A percentile compares a stretch with the other conserved stretches of the same genome.
Evolutionary conservation across 1,284 basidiomycete species (phyloP).

Genomic region (Trichosporon faecale): DNA sequence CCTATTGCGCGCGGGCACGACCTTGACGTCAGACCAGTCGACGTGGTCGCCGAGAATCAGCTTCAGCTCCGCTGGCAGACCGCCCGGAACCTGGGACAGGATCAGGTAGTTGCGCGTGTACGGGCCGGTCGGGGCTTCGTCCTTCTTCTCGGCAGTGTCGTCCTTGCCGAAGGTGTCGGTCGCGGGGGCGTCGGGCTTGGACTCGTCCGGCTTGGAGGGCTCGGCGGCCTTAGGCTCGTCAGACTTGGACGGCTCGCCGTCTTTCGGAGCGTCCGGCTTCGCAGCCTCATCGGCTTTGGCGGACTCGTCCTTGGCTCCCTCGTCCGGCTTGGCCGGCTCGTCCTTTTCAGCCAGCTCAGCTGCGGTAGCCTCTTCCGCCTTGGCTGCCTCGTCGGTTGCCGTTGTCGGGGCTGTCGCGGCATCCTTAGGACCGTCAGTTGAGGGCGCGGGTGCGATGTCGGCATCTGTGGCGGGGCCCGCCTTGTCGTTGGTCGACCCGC

Average conservation of each 20-base stretch:
- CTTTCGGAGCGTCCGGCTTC: not conserved
- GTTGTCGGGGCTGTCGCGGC: not conserved
- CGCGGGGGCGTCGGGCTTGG: not conserved
- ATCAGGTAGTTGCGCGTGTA: constrained; percentile 53
- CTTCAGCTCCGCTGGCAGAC: constrained; percentile 51
- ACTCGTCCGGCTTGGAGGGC: not conserved
- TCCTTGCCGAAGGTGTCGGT: not conserved
- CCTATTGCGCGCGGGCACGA: constrained; percentile 51
- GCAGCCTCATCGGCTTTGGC: not conserved
- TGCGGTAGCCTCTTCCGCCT: not conserved
- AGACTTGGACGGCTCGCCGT: not conserved
- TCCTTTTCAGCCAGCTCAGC: not conserved
- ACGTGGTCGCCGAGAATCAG: constrained; percentile 54
- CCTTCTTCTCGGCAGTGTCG: not conserved
- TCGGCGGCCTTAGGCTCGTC: not conserved
- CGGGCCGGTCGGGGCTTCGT: constrained; percentile 23
- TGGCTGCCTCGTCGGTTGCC: not conserved
- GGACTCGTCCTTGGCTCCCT: not conserved
- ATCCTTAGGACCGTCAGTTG: not conserved
- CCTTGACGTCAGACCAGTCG: constrained; percentile 50
- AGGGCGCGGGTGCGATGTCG: not conserved
- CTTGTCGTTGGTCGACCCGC: not conserved
- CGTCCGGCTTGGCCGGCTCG: not conserved
- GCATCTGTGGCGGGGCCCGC: not conserved
- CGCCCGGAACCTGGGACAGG: constrained; percentile 50